These are phyloP conservation scores for Lyophyllum shimeji DNA, from an alignment of 768 basidiomycete species.

Conservation along the genomic window DNA sequence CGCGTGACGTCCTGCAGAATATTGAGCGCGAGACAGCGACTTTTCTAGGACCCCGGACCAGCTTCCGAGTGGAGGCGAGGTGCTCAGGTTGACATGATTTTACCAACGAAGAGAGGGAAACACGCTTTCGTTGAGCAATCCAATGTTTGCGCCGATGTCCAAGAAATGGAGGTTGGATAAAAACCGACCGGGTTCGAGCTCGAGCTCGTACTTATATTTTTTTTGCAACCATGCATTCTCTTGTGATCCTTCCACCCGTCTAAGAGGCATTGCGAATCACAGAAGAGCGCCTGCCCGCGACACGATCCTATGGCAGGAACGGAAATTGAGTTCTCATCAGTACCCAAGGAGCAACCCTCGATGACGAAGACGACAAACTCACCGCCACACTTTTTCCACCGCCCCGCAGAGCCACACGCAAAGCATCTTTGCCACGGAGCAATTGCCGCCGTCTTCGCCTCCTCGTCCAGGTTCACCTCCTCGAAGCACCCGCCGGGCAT, in stretches of 20 bases:
- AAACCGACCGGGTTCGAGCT: no score
- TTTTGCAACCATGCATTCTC: slow-evolving; percentile 13
- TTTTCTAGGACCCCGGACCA: no score
- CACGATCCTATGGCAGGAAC: slow-evolving; percentile 11
- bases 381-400: slow-evolving; percentile 42
- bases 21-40: no score
- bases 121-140: no score
- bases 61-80: no score
- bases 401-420: slow-evolving; percentile 34
- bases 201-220: background rate
- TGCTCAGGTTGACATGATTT: no score
- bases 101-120: no score
- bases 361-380: slow-evolving; percentile 2
- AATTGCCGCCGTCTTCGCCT: slow-evolving; percentile 29
- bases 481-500: slow-evolving; percentile 34
- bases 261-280: slow-evolving; percentile 23
- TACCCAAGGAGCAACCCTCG: background rate
- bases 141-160: no score
- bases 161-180: no score
- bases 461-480: slow-evolving; percentile 35
- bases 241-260: slow-evolving; percentile 34
- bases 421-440: slow-evolving; percentile 43
- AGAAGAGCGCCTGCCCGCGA: slow-evolving; percentile 26
- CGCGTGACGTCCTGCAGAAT: background rate
- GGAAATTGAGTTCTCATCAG: background rate